Base-by-base conservation (phyloP, 345 rosid species). In the Gossypium bickii region DNA sequence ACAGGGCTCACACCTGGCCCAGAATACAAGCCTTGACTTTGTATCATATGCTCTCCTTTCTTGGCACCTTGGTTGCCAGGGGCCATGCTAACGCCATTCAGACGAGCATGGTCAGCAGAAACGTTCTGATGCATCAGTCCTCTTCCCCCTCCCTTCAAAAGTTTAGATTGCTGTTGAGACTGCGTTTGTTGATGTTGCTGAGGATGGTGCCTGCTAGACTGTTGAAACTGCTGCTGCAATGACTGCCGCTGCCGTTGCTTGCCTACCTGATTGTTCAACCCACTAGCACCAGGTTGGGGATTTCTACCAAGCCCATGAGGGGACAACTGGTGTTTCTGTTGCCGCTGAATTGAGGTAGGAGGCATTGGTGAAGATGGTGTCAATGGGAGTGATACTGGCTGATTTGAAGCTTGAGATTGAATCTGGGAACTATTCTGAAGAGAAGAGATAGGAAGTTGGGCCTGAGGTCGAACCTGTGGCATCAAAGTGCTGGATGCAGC, bases 161-260 rank as follows among this genome's bases (percentile, higher is more conserved):
- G 76, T 81, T 93, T 95, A 74, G 84, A 78, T 80, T 87, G 98
- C 78, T 89, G 97, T 60, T 88, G 86, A 59, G 87, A 84, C 75
- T 83, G 91, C 17, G 84, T 63, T 57, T 83, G 85, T 49, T 85
- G 97, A 70, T 91, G 87, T 79, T 91, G 93, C 74, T 89, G 94
- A 82, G 97, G 98, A 74, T 93, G 99, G 58, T 81, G 87, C 83
- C 97, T 82, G 68, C 89, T 93, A 81, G 98, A 74, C 76, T 93
- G 97, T 76, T 86, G 98, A 59, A 89, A 82, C 77, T 89, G 97
- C 84, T 91, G 75, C 56, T 82, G 94, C 74, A 75, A 90, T 67
- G 80, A 78, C 74, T 86, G 97, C 27, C 90, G 85, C 73, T 86
- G 99, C 47, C 94, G 89, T 79, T 89, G 98, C 88, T 91, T 95